Percentiles rank a stretch among this genome's conserved stretches.
phyloP scores from a whole-genome alignment of 2,329 filamentous ascomycete genomes.

The Bipolaris cookei region DNA sequence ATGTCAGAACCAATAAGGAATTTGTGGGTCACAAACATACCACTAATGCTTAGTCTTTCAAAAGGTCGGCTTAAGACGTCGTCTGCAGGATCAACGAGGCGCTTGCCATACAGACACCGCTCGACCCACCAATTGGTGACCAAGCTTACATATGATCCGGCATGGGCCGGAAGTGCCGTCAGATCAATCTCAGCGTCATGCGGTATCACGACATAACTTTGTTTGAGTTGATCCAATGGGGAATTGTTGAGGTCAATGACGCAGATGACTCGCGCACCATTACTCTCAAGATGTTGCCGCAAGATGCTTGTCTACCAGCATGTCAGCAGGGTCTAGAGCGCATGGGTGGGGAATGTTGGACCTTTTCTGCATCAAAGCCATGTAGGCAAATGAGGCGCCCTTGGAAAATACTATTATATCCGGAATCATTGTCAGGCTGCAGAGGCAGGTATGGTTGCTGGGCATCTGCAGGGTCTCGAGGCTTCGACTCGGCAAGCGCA shows the following conservation, averaged over 20 bases:
- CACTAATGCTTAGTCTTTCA: conserved; percentile 68
- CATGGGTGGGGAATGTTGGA: conserved; percentile 21
- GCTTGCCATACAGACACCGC: conserved; percentile 79
- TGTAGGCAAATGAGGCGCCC: conserved; percentile 52
- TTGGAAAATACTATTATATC: conserved; percentile 51
- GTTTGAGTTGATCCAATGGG: conserved; percentile 36
- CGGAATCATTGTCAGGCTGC: conserved; percentile 48
- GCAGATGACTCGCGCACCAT: conserved; percentile 45
- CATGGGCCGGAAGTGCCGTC: conserved; percentile 42
- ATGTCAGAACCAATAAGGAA: conserved; percentile 26
- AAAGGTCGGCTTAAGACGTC: conserved; percentile 82
- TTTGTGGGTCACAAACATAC: conserved; percentile 37
- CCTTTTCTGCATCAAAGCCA: conserved; percentile 54
- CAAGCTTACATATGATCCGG: conserved; percentile 42
- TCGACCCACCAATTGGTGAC: conserved; percentile 96
- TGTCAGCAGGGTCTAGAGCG: conserved; percentile 30
- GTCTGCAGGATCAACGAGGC: conserved; percentile 69
- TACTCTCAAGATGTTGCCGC: conserved; percentile 39
- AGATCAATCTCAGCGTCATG: conserved; percentile 49
- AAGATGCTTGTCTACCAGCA: conserved; percentile 42
- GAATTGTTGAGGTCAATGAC: conserved; percentile 33
- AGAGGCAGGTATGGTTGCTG: conserved; percentile 6
- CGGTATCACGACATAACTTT: conserved; percentile 54
- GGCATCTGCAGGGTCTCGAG: conserved; percentile 25
- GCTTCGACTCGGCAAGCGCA: conserved; percentile 20